Percentiles rank a stretch among this genome's conserved stretches.
phyloP scores from a whole-genome alignment of 345 rosid species.

The Draba incana region DNA sequence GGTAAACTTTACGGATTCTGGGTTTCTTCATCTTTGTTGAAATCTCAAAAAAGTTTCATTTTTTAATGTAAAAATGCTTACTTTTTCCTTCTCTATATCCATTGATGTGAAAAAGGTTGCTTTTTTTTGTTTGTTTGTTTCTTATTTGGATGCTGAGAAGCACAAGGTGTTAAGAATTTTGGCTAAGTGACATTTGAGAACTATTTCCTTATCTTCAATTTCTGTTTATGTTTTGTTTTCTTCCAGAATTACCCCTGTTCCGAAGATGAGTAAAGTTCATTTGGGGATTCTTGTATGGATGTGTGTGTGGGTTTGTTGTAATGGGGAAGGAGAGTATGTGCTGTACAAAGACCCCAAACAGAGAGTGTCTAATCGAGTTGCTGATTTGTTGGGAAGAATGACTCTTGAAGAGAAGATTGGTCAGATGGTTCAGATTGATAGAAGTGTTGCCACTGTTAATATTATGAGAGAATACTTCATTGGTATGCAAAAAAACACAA shows the following conservation, averaged over 20 bases:
- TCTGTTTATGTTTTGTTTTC: neutral
- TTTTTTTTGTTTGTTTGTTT: conserved; percentile 16
- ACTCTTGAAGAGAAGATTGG: conserved; percentile 63
- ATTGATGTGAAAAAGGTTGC: conserved; percentile 21
- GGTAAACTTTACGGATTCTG: neutral
- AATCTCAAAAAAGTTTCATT: conserved; percentile 16
- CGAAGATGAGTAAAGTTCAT: conserved; percentile 40
- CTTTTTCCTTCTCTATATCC: neutral
- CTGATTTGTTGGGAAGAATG: conserved; percentile 54
- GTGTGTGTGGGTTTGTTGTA: conserved; percentile 42
- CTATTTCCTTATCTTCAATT: conserved; percentile 21
- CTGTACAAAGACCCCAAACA: conserved; percentile 57
- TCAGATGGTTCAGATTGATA: conserved; percentile 64
- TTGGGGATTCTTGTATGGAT: conserved; percentile 38
- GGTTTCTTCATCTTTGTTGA: conserved; percentile 21
- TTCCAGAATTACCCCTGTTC: conserved; percentile 30
- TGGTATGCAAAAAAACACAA: conserved; percentile 36
- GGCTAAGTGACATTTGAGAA: neutral
- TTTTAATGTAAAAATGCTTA: conserved; percentile 12
- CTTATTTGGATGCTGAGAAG: conserved; percentile 27
- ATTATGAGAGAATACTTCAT: conserved; percentile 52
- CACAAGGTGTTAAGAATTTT: no score
- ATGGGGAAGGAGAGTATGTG: conserved; percentile 46
- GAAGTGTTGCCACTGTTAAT: conserved; percentile 49
- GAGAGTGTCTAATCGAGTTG: conserved; percentile 46